A percentile compares a stretch with the other conserved stretches of the same genome.
Conservation (phyloP, 129 eudicot species). For the Mikania micrantha region DNA sequence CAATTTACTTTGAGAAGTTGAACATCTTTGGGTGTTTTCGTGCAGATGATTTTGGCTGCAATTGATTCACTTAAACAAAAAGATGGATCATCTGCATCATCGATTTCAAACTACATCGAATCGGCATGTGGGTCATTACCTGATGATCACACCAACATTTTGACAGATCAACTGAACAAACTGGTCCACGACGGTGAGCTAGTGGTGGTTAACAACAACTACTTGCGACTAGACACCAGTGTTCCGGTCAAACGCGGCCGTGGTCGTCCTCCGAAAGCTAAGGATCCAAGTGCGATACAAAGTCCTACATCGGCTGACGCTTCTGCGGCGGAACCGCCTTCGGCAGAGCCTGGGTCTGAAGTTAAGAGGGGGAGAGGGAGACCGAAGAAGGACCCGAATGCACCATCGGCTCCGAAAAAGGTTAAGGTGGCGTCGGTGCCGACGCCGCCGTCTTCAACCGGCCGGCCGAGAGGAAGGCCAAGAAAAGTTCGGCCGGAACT, state of each 20-base stretch:
- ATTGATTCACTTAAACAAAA: slow-evolving; percentile 43
- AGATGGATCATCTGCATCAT: slow-evolving; percentile 48
- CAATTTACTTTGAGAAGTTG: background rate
- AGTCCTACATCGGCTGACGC: background rate
- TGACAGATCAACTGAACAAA: slow-evolving; percentile 34
- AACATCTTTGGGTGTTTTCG: background rate
- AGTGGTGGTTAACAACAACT: slow-evolving; percentile 49
- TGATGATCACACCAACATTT: slow-evolving; percentile 37
- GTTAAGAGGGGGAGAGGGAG: slow-evolving; percentile 56
- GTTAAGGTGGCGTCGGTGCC: slow-evolving; percentile 26
- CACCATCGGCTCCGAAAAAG: slow-evolving; percentile 47
- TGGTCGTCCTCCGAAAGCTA: slow-evolving; percentile 77
- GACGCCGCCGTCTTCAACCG: slow-evolving; percentile 41
- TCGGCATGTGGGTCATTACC: slow-evolving; percentile 51
- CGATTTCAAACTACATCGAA: slow-evolving; percentile 56
- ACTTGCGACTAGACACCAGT: slow-evolving; percentile 34
- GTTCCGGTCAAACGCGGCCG: slow-evolving; percentile 60
- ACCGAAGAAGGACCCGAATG: slow-evolving; percentile 70
- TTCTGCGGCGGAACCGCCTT: background rate
- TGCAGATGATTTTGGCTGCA: slow-evolving; percentile 70
- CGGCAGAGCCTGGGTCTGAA: slow-evolving; percentile 19
- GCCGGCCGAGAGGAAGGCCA: slow-evolving; percentile 69
- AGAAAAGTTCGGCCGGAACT: slow-evolving; percentile 46
- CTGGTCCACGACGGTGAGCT: slow-evolving; percentile 59
- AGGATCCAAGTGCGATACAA: slow-evolving; percentile 22